A percentile compares a stretch with the other conserved stretches of the same genome.
phyloP scores from a whole-genome alignment of 73 alveolate genomes.

The Paramecium octaurelia region DNA sequence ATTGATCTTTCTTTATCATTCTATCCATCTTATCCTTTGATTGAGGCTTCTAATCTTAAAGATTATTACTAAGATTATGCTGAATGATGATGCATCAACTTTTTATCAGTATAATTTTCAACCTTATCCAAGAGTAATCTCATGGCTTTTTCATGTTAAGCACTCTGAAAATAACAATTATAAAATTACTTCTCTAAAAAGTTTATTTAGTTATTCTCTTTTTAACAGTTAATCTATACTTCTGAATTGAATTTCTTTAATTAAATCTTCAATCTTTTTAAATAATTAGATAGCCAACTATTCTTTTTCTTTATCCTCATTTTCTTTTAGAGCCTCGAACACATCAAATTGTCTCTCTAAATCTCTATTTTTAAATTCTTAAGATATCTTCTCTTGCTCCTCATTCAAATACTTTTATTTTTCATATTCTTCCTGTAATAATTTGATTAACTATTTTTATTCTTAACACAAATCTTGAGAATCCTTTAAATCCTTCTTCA shows the following conservation, averaged over 20 bases:
- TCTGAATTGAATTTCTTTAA: slow-evolving; percentile 33
- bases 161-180: neutral
- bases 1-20: neutral
- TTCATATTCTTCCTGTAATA: slow-evolving; percentile 42
- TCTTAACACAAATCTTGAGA: neutral
- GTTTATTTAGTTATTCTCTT: slow-evolving; percentile 18
- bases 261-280: neutral
- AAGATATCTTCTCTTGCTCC: neutral
- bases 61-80: neutral
- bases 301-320: slow-evolving; percentile 2
- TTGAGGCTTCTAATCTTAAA: neutral
- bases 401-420: neutral
- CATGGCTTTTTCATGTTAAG: neutral
- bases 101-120: neutral
- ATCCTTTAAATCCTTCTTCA: neutral
- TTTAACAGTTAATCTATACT: slow-evolving; percentile 6
- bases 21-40: neutral
- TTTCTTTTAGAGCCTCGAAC: neutral
- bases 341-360: neutral
- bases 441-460: neutral
- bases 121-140: neutral
- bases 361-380: neutral
- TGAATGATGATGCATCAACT: neutral
- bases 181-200: neutral
- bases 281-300: neutral